Conservation (phyloP, 1,284 basidiomycete species). For the Jaminaea rosea region DNA sequence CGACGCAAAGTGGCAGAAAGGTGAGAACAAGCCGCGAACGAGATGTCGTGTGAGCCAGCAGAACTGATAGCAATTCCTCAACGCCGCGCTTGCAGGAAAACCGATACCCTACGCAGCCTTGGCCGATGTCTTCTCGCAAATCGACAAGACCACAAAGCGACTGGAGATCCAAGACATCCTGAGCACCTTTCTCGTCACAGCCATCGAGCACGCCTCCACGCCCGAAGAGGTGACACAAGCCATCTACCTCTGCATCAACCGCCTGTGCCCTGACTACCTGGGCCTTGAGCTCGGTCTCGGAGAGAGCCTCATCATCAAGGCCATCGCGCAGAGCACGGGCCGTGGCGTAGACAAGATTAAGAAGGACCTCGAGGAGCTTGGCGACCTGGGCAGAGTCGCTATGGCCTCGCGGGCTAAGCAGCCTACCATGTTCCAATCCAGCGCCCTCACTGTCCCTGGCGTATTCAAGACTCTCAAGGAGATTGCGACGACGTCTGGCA, state of each 20-base stretch:
- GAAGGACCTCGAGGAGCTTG: conserved; percentile 82
- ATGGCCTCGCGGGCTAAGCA: conserved; percentile 91
- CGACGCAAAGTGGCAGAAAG: conserved; percentile 48
- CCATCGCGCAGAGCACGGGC: conserved; percentile 89
- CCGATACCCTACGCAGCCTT: conserved; percentile 88
- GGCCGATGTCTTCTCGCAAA: conserved; percentile 75
- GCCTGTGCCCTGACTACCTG: conserved; percentile 91
- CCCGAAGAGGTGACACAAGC: conserved; percentile 68
- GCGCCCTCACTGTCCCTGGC: conserved; percentile 73
- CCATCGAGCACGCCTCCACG: conserved; percentile 64
- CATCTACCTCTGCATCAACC: conserved; percentile 92
- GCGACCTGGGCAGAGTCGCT: conserved; percentile 89
- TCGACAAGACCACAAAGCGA: conserved; percentile 91
- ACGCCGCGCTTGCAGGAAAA: too few relatives aligned
- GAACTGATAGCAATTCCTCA: too few relatives aligned
- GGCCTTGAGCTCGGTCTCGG: conserved; percentile 95
- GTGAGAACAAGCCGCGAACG: too few relatives aligned
- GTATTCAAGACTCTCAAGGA: conserved; percentile 51
- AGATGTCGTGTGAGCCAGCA: too few relatives aligned
- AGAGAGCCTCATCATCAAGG: conserved; percentile 86
- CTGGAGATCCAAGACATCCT: conserved; percentile 83
- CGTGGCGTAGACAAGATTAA: conserved; percentile 74
- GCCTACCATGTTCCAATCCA: conserved; percentile 88
- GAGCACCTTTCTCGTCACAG: conserved; percentile 76
- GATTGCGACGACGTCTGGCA: conserved; percentile 63